Conservation (phyloP, 768 basidiomycete genomes). For the Hygrocybe coccinea region DNA sequence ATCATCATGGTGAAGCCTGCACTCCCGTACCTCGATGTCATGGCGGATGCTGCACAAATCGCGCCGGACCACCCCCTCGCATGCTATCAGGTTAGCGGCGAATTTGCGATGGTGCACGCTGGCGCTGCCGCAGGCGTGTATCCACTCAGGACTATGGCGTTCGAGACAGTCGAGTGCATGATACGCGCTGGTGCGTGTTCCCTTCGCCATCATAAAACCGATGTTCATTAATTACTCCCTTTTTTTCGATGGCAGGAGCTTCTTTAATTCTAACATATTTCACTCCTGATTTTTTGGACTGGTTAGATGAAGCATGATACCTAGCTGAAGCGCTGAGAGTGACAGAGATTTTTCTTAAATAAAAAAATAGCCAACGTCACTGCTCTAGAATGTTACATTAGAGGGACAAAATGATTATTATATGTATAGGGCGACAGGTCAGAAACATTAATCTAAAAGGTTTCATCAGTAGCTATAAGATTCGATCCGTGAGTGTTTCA, state of each 20-base stretch:
- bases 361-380: neutral
- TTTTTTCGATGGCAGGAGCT: conserved; percentile 50
- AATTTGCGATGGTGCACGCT: conserved; percentile 95
- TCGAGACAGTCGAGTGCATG: conserved; percentile 89
- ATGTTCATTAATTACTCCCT: conserved; percentile 4
- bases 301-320: conserved; percentile 44
- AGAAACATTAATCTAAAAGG: no score
- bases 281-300: conserved; percentile 92
- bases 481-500: no score
- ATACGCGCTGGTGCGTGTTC: conserved; percentile 69
- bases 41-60: conserved; percentile 78
- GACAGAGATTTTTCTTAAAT: neutral
- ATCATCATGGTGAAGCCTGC: conserved; percentile 99
- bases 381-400: no score
- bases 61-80: conserved; percentile 89
- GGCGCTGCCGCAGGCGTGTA: conserved; percentile 94
- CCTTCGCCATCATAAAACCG: neutral
- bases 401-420: no score
- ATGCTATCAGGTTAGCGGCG: conserved; percentile 95
- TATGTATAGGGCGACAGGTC: no score
- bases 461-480: no score
- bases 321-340: neutral
- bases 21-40: conserved; percentile 93
- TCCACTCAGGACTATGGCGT: conserved; percentile 86
- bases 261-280: conserved; percentile 93